Evolutionary conservation across 2,329 filamentous ascomycete genomes (phyloP).

Genomic region (Sarocladium kiliense): DNA sequence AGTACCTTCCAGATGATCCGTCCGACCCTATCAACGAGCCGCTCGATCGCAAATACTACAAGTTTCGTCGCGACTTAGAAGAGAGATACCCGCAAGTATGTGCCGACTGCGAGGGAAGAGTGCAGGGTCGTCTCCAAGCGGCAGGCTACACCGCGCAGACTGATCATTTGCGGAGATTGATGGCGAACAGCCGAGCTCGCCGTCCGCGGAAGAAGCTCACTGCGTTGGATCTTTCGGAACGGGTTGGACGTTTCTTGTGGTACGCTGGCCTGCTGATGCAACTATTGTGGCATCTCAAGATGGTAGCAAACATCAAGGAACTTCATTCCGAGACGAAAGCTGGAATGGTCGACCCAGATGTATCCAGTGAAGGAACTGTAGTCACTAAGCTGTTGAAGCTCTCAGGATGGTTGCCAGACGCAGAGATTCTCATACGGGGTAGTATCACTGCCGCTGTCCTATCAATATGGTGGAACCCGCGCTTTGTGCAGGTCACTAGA

Average conservation of each 20-base stretch:
- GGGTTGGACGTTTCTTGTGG: constrained; percentile 42
- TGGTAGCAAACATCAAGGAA: constrained; percentile 20
- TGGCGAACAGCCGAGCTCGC: constrained; percentile 51
- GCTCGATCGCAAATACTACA: constrained; percentile 63
- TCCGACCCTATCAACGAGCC: constrained; percentile 63
- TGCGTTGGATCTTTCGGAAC: constrained; percentile 34
- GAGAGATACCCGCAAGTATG: constrained; percentile 86
- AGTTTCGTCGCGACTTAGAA: constrained; percentile 69
- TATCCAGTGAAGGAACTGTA: constrained; percentile 1
- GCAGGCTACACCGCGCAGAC: constrained; percentile 78
- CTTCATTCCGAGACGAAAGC: constrained; percentile 15
- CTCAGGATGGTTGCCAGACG: constrained; percentile 29
- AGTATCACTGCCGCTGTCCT: constrained; percentile 44
- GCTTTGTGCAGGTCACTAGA: constrained; percentile 53
- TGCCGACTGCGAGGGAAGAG: constrained; percentile 68
- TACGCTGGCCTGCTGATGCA: constrained; percentile 40
- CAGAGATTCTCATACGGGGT: constrained; percentile 37
- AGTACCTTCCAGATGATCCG: constrained; percentile 66
- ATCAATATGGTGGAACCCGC: constrained; percentile 65
- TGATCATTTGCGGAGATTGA: constrained; percentile 71
- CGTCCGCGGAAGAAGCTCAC: constrained; percentile 25
- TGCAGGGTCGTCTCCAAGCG: constrained; percentile 62
- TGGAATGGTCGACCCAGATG: constrained; percentile 30
- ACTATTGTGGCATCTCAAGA: constrained; percentile 44
- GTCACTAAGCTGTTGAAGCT: neutral